These are phyloP conservation scores for Haematococcus lacustris DNA, from an alignment of 139 green algal genomes.

Conservation along the genomic window DNA sequence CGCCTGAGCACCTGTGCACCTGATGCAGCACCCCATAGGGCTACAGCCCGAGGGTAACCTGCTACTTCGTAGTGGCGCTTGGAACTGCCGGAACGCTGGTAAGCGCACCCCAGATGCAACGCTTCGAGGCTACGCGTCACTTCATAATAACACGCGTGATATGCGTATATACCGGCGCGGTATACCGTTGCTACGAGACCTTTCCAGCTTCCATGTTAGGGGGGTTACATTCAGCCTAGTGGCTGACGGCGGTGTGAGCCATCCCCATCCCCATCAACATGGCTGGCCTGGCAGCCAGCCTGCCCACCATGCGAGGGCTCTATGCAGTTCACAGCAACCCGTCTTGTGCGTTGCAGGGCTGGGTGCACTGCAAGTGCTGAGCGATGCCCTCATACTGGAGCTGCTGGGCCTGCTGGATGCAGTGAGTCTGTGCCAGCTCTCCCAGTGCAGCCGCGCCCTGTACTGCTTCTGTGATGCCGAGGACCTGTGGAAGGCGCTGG, in stretches of 20 bases:
- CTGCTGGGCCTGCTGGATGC: constrained; percentile 48
- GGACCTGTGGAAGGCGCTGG: constrained; percentile 82
- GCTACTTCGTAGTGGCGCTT: constrained; percentile 9
- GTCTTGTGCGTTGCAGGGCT: constrained; percentile 43
- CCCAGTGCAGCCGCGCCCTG: constrained; percentile 41
- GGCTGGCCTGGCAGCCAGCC: no score
- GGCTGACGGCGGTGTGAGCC: neutral
- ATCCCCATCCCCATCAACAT: no score
- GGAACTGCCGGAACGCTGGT: neutral
- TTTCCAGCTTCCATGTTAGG: neutral
- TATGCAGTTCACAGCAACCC: no score
- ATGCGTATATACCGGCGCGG: neutral
- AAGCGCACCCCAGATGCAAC: neutral
- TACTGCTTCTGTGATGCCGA: constrained; percentile 78
- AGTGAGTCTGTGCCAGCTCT: constrained; percentile 38
- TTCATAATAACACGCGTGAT: neutral
- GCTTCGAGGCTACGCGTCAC: neutral
- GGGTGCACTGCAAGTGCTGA: constrained; percentile 59
- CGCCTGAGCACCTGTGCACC: no score
- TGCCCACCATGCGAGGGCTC: neutral
- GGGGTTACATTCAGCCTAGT: neutral
- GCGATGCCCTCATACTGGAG: constrained; percentile 69
- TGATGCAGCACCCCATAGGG: constrained; percentile 36
- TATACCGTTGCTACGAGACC: neutral
- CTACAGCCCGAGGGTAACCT: constrained; percentile 50